A percentile compares a stretch with the other conserved stretches of the same genome.
Evolutionary conservation across 495 filamentous ascomycete species (phyloP).

Genomic region (Immersiella caudata): DNA sequence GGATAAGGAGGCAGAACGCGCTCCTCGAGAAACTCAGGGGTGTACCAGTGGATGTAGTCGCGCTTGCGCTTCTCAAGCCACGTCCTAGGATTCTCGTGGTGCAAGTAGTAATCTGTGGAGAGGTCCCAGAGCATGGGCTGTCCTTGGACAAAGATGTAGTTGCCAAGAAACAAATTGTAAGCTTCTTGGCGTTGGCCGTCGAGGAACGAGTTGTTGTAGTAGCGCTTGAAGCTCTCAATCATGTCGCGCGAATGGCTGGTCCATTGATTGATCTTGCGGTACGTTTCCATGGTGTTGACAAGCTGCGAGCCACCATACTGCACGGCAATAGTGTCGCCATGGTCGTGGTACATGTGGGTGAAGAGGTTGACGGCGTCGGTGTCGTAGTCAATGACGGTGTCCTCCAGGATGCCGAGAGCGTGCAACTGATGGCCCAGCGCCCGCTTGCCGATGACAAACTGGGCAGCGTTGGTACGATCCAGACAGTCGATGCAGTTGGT

Average conservation of each 20-base stretch:
- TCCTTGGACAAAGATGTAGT: conserved; percentile 88
- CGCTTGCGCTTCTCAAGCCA: conserved; percentile 68
- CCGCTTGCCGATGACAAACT: conserved; percentile 97
- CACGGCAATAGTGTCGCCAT: conserved; percentile 95
- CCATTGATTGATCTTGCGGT: conserved; percentile 98
- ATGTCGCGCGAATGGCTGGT: conserved; percentile 96
- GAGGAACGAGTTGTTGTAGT: conserved; percentile 98
- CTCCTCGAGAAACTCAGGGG: conserved; percentile 69
- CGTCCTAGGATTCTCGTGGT: conserved; percentile 78
- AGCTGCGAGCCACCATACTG: conserved; percentile 97
- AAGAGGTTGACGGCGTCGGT: conserved; percentile 95
- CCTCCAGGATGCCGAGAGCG: conserved; percentile 83
- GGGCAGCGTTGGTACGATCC: conserved; percentile 93
- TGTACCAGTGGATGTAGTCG: conserved; percentile 83
- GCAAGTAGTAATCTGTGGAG: conserved; percentile 92
- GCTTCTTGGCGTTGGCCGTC: conserved; percentile 96
- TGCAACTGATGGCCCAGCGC: conserved; percentile 91
- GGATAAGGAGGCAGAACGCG: conserved; percentile 55
- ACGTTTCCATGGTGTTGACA: conserved; percentile 98
- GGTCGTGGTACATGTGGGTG: conserved; percentile 96
- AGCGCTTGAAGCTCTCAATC: conserved; percentile 98
- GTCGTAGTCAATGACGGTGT: conserved; percentile 83
- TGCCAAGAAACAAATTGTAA: conserved; percentile 96
- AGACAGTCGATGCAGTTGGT: conserved; percentile 99
- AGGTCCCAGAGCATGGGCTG: conserved; percentile 98